Base-by-base conservation (phyloP, 2,329 filamentous ascomycete genomes). In the Alternaria hordeiaustralica region DNA sequence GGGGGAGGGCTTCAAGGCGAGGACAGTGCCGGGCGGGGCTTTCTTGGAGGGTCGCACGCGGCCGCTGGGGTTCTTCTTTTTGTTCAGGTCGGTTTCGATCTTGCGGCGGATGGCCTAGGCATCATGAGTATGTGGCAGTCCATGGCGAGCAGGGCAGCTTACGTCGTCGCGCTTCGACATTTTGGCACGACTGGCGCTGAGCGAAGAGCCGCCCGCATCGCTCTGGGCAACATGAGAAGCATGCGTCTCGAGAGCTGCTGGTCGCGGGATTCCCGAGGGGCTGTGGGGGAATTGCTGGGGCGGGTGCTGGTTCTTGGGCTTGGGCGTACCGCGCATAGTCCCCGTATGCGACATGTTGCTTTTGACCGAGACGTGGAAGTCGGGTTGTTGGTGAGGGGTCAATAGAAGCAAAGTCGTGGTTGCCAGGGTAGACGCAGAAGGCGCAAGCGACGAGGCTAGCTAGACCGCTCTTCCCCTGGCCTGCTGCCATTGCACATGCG, bases 161-260 rank as follows among this genome's bases (percentile, higher is more conserved):
- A 99, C 96, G 92, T 99, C 96, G 90, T 99, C 96, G 82, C 94
- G 90, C 85, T 98, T 98, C 72, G 90, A 91, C 86, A 97, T 95
- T 84, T 97, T 97, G 82, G 96, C 92, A 78, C 96, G 90, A 82
- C 95, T 98, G 73, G 94, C 92, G 83, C 93, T 97, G 83, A 97
- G 88, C 44, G 92, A 90, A 59, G 93, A 92, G 67, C 80, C 73
- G 36, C 82, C 87, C 64, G 79, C 83, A 72, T 92, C 91, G 82
- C 84, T 88, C 68, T 85, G 84, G 71, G 86, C 82, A 9, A 73
- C 67, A 41, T 76, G 70, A 70, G 86, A 82, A 9, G 71, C 63
- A 55, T 76, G 71, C 62, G 85, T 83, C 63, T 94, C 92, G 67
- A 88, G 84, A 55, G 92, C 88, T 55, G 92, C 88, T 49, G 92